phyloP scores from a whole-genome alignment of 306 rosid genomes.

The Alnus rubra region DNA sequence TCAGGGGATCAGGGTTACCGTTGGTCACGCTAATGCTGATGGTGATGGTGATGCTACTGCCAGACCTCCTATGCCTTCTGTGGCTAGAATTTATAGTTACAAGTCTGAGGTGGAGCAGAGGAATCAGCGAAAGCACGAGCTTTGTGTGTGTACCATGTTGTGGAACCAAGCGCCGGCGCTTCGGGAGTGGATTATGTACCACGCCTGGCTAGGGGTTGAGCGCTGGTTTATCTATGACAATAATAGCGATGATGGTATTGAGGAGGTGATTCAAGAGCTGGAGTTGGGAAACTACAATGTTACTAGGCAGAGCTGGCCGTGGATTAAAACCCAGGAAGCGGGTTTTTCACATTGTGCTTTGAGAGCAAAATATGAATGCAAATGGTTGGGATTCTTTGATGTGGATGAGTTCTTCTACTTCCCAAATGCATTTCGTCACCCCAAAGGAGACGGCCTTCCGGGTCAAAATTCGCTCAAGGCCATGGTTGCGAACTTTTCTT shows the following conservation, averaged over 20 bases:
- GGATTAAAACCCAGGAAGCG: slow-evolving; percentile 96
- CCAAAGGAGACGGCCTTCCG: slow-evolving; percentile 28
- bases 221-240: slow-evolving; percentile 96
- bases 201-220: slow-evolving; percentile 90
- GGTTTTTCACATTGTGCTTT: slow-evolving; percentile 94
- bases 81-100: slow-evolving; percentile 44
- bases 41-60: slow-evolving; percentile 25
- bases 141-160: slow-evolving; percentile 90
- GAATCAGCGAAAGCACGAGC: slow-evolving; percentile 54
- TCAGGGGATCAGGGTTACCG: slow-evolving; percentile 60
- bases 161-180: slow-evolving; percentile 89
- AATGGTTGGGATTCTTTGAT: slow-evolving; percentile 95
- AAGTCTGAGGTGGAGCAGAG: slow-evolving; percentile 8
- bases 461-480: slow-evolving; percentile 62
- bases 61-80: slow-evolving; percentile 53
- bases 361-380: slow-evolving; percentile 78
- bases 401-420: slow-evolving; percentile 92
- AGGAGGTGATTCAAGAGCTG: slow-evolving; percentile 57
- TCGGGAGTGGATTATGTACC: slow-evolving; percentile 90
- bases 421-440: slow-evolving; percentile 47
- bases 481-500: slow-evolving; percentile 53
- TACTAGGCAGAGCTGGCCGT: slow-evolving; percentile 78
- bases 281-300: slow-evolving; percentile 59
- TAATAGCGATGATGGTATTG: slow-evolving; percentile 82
- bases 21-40: slow-evolving; percentile 40